phyloP scores from a whole-genome alignment of 208 protist genomes.

The Acanthamoeba lenticulata region DNA sequence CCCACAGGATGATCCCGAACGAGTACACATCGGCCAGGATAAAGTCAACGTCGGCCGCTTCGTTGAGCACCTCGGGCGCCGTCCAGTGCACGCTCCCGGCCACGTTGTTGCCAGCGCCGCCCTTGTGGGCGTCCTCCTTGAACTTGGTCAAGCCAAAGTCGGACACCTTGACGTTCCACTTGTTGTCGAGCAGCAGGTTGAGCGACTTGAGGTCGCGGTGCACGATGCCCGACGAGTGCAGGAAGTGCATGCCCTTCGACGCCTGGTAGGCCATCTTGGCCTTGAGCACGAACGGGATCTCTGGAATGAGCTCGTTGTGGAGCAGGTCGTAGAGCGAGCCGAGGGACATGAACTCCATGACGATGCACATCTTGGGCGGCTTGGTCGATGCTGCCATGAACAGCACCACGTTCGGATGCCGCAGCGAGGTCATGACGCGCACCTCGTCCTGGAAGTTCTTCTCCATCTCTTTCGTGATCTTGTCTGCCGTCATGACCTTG shows the following conservation, averaged over 20 bases:
- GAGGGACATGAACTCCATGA: slow-evolving; percentile 37
- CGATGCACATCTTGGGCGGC: slow-evolving; percentile 16
- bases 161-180: slow-evolving; percentile 24
- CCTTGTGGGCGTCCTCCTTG: neutral
- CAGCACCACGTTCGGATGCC: slow-evolving; percentile 78
- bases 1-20: slow-evolving; percentile 21
- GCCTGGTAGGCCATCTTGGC: neutral
- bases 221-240: neutral
- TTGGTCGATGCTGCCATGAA: slow-evolving; percentile 76
- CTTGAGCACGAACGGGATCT: neutral
- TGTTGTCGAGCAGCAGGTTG: slow-evolving; percentile 38
- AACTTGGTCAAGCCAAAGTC: slow-evolving; percentile 54
- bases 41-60: neutral
- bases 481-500: neutral
- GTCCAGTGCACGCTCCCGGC: slow-evolving; percentile 20
- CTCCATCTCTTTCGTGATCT: slow-evolving; percentile 11
- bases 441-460: slow-evolving; percentile 55
- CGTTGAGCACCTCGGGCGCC: slow-evolving; percentile 12
- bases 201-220: neutral
- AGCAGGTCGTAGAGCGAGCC: slow-evolving; percentile 3
- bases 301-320: neutral
- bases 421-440: slow-evolving; percentile 71
- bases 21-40: slow-evolving; percentile 8
- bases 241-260: neutral
- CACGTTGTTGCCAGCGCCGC: neutral